Base-by-base conservation (phyloP, 805 yeast genomes). In the Yamadazyma sp. region DNA sequence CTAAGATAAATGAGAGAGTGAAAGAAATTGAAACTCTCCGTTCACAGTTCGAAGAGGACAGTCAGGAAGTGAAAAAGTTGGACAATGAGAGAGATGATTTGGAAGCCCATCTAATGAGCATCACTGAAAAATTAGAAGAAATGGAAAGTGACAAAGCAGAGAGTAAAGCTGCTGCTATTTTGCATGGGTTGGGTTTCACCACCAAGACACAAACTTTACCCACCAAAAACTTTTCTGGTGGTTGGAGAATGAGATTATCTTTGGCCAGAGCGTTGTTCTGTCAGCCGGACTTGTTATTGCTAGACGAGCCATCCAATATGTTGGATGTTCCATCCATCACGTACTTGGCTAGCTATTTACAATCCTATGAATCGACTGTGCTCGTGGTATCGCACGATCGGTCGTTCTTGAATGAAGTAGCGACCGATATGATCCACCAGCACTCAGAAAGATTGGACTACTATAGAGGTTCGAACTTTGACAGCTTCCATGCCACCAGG, bases 201-300 rank as follows among this genome's bases (percentile, higher is more conserved):
- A 77, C 78, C 46, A 95, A 84, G 53, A 77, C 96, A 5, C 99
- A 93, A 61, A 66, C 71, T 32, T 72, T 73, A 46, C 82, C 96
- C 21, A 89, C 98, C 5, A 91, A 88, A 48, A 76, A 89, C 18
- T 93, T 93, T 61, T 89, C 97, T 37, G 99, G 99, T 78, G 99
- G 99, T 80, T 93, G 99, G 99, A 84, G 99, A 77, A 93, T 93
- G 99, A 85, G 99, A 72, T 75, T 93, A 48, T 86, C 97, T n/a
- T 75, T 93, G 44, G 99, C 99, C 3, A 80, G 99, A 67, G 99
- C 99, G 0, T 75, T 93, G 59, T 93, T 93, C 75, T 91, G 97
- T 75, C 83, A 88, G 59, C 99, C 99, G 0, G 99, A 93, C 62
- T 71, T 93, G 48, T 71, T 93, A 49, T 70, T 93, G 57, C 75